Evolutionary conservation across 176 grass and related monocot species (phyloP), one percentile per base, ranked within the genome.

Genomic region (Oryza longistaminata): DNA sequence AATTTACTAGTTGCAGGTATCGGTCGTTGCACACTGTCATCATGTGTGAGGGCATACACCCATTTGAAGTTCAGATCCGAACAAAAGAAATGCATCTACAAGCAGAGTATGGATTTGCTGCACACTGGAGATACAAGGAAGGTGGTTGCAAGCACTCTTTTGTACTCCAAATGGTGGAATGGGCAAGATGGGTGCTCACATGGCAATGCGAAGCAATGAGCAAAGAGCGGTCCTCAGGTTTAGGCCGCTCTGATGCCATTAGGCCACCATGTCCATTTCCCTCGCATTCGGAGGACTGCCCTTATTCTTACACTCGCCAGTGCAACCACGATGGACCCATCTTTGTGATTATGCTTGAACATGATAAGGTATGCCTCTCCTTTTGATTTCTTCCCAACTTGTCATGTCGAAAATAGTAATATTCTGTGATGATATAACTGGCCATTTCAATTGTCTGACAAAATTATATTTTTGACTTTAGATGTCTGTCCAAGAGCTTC

Each of bases 41-140:
- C 19, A 82, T 82, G 74, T 88, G 85, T 64, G 87, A 91, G 26
- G 85, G 61, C 1, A 66, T 70, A 16, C 93, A 93, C 81, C 93
- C 91, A 77, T 88, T 98, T 60, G 96, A 98, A 77, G 81, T 98
- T 73, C 96, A 98, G 87, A 93, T 98, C 62, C 93, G 96, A 61
- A 98, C 96, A 7, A 95, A 83, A 81, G 93, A 95, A 69, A 98
- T 98, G 96, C 91, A 98, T 74, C 60, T 88, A 39, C 93, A 95
- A 66, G 96, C 96, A 14, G 96, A 98, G 70, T 98, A 92, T 40
- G 96, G 96, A 22, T 90, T 95, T 71, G 96, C 96, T 1, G 96
- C 96, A 0, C 96, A 98, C 60, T 98, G 96, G 96, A 95, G 91
- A 44, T 98, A 98, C 83, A 98, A 98, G 69, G 96, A 98, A 87